Base-by-base conservation (phyloP, 2,329 filamentous ascomycete species). In the Emmonsiellopsis sp. region DNA sequence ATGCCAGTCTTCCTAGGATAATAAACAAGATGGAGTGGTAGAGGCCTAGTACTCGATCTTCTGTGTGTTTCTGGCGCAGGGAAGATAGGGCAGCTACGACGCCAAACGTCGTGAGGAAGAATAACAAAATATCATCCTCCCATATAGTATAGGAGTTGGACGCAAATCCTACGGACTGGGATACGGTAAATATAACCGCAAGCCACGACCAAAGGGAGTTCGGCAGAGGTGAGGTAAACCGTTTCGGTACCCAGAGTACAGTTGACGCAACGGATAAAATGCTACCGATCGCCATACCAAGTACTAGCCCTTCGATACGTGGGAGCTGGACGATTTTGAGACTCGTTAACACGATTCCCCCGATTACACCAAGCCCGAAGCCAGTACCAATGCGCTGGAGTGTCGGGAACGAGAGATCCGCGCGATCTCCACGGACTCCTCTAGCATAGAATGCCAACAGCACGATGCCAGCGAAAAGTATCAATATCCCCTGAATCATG, bases 61-160 rank as follows among this genome's bases (percentile, higher is more conserved):
- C 73, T 27, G 78, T 72, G 37, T 79, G 77, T 50, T 83, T 78
- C 58, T 90, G 84, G 13, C 88, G 82, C 62, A 95, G 78, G 0
- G 91, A 91, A 2, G 86, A 84, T 10, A 88, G 70, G 10, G 86
- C 80, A 37, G 86, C 82, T n/a, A 85, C 77, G 6, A 90, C 70
- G 33, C 90, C 91, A 65, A 97, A 96, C 0, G 91, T 93, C 2
- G 84, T 83, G 55, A 96, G 81, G 72, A 97, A 92, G 73, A 95
- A 95, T 2, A 95, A 77, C 4, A 95, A 78, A 53, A 96, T 96
- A 11, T 89, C 87, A 64, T 98, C 93, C 72, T 98, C 93, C 91
- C 93, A 98, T 60, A 98, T 95, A 0, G 92, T 97, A 71, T 91
- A 98, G 0, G 93, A 98, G 71, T 98, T 98, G 3, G 93, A 93